Conservation (phyloP, 139 green algal genomes). For the Chlamydomonas incerta region DNA sequence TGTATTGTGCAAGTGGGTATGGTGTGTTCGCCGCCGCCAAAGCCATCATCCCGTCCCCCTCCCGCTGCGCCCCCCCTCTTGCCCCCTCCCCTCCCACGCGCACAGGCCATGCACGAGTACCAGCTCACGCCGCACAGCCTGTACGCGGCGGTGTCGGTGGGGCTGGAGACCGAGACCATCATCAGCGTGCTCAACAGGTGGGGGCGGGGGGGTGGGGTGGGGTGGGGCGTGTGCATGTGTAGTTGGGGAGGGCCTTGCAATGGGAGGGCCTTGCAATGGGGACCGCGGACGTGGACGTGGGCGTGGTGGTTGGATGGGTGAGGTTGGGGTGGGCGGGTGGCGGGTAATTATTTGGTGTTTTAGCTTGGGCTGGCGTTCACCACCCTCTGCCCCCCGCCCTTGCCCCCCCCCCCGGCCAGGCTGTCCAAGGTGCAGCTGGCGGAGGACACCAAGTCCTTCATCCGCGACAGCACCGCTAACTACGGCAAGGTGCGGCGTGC, state of each 20-base stretch:
- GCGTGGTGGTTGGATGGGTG: too few species aligned
- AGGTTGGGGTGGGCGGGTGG: neutral
- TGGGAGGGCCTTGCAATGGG: too few species aligned
- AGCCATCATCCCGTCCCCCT: too few species aligned
- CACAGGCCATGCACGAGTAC: slow-evolving; percentile 96
- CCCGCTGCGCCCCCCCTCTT: neutral
- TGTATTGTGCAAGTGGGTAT: too few species aligned
- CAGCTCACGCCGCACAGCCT: slow-evolving; percentile 95
- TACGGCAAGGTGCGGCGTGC: slow-evolving; percentile 88
- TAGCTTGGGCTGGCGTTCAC: neutral
- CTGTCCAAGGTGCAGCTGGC: slow-evolving; percentile 76
- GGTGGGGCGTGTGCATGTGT: too few species aligned
- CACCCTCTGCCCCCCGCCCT: neutral
- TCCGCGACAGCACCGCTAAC: slow-evolving; percentile 90
- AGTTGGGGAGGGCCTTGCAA: too few species aligned
- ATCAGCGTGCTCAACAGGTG: slow-evolving; percentile 85
- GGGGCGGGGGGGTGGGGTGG: neutral
- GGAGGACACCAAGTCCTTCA: slow-evolving; percentile 83
- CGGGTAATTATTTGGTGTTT: neutral
- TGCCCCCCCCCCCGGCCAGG: neutral
- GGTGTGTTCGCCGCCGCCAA: too few species aligned
- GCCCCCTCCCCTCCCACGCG: slow-evolving; percentile 1
- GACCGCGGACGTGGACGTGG: too few species aligned
- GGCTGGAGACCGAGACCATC: slow-evolving; percentile 93
- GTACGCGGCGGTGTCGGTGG: slow-evolving; percentile 97